Evolutionary conservation across 257 asterid species (phyloP), one percentile per base, ranked within the genome.

Genomic region (Leonotis leonurus): DNA sequence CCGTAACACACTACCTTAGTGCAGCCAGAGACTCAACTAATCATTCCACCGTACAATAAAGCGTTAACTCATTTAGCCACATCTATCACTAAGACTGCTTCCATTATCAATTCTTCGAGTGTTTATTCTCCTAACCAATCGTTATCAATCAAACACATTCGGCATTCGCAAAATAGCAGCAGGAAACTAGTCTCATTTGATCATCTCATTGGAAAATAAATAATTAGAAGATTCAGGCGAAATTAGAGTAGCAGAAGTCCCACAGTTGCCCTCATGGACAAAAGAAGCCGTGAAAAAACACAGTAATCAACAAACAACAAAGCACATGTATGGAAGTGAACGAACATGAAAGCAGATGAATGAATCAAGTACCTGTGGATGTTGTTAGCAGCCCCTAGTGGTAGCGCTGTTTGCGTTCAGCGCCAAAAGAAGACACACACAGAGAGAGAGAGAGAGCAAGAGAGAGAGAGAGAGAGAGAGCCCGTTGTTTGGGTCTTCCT

Each of bases 401-500:
- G n/a, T 12, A 43, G 69, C 46, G 58, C 32, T 53, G 22, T 44
- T 57, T 35, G 74, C 59, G 69, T 69, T 52, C 40, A 69, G 73
- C 61, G 43, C 44, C 61, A 64, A 51, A 37, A 20, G 54, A 25
- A 24, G 13, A 9, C 3, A 21, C 35, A 29, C 48, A 46, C 51
- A 26, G 62, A 33, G 37, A 32, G 48, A 5, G n/a, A n/a, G n/a
- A n/a, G n/a, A n/a, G n/a, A n/a, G n/a, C n/a, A n/a, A n/a, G n/a
- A n/a, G n/a, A n/a, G n/a, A n/a, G n/a, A n/a, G n/a, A n/a, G n/a
- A n/a, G n/a, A n/a, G n/a, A n/a, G n/a, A n/a, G n/a, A n/a, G n/a
- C 62, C 64, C 50, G 22, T 56, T 44, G n/a, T 53, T 62, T 62
- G 65, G 70, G 70, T 62, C 61, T 66, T 55, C 37, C 59, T 39